phyloP scores from a whole-genome alignment of 495 filamentous ascomycete genomes.

The Barbatosphaeria neglecta region DNA sequence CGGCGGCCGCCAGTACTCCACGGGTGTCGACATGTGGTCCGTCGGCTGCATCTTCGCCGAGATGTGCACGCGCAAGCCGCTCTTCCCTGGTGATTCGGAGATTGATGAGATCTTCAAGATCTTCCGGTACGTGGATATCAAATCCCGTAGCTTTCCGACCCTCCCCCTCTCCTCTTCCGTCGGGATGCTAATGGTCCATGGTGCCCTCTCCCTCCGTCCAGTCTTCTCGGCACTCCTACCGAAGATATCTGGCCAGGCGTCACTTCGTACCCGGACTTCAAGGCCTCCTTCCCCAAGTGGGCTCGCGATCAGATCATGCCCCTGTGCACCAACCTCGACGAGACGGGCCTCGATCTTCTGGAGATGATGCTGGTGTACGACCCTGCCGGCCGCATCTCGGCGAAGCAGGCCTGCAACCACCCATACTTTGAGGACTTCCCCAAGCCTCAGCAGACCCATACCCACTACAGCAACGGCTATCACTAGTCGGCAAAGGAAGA shows the following conservation, averaged over 20 bases:
- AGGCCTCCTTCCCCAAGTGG: conserved; percentile 95
- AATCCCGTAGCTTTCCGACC: no score
- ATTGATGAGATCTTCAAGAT: conserved; percentile 99
- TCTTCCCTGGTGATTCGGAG: conserved; percentile 96
- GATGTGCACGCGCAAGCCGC: conserved; percentile 96
- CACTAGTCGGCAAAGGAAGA: conserved; percentile 9
- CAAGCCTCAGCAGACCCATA: conserved; percentile 18
- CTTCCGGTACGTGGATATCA: conserved; percentile 60
- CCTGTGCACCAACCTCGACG: conserved; percentile 44
- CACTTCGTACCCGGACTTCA: conserved; percentile 95
- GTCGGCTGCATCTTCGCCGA: conserved; percentile 98
- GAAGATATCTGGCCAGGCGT: conserved; percentile 91
- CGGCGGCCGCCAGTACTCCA: conserved; percentile 93
- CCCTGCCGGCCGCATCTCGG: conserved; percentile 83
- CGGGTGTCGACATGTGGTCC: conserved; percentile 99
- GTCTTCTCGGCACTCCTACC: conserved; percentile 81
- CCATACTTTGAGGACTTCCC: conserved; percentile 76
- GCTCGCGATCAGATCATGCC: conserved; percentile 49
- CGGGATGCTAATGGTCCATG: no score
- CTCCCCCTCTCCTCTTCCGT: no score
- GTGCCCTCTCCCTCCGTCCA: conserved; percentile 27
- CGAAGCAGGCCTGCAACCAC: conserved; percentile 87
- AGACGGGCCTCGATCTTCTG: conserved; percentile 81
- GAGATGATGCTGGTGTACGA: conserved; percentile 90
- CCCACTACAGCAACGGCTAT: conserved; percentile 24